phyloP scores from a whole-genome alignment of 305 asterid genomes.

The Caryopteris hybrid region DNA sequence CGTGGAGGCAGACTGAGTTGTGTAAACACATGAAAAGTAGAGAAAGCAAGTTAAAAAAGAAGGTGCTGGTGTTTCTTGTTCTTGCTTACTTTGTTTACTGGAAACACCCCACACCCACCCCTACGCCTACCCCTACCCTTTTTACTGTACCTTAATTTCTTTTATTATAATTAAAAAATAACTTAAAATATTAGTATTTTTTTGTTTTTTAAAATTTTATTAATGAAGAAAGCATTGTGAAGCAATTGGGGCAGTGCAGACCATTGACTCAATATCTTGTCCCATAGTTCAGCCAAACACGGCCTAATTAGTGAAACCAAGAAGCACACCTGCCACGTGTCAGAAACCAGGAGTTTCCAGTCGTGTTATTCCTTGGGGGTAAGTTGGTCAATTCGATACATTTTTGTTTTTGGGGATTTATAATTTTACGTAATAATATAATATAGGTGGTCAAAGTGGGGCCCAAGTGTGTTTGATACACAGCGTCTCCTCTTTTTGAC shows the following conservation, averaged over 20 bases:
- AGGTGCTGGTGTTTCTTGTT: slow-evolving; percentile 40
- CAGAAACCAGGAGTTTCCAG: slow-evolving; percentile 11
- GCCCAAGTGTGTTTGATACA: slow-evolving; percentile 8
- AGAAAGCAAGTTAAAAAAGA: slow-evolving; percentile 54
- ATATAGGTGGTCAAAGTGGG: slow-evolving; percentile 25
- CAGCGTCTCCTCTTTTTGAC: slow-evolving; percentile 51
- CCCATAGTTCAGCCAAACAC: background rate
- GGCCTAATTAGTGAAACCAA: background rate
- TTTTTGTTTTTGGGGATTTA: no score
- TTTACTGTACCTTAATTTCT: slow-evolving; percentile 12
- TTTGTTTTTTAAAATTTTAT: no score
- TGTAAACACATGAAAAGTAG: slow-evolving; percentile 57
- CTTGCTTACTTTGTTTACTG: slow-evolving; percentile 25
- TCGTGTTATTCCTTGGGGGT: slow-evolving; percentile 18
- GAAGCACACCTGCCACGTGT: slow-evolving; percentile 14
- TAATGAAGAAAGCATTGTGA: slow-evolving; percentile 25
- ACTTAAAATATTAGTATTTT: background rate
- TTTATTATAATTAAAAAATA: background rate
- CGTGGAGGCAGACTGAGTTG: slow-evolving; percentile 24
- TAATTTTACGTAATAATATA: no score
- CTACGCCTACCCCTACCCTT: slow-evolving; percentile 15
- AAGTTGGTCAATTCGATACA: slow-evolving; percentile 29
- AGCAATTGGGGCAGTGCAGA: slow-evolving; percentile 23
- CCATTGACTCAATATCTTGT: slow-evolving; percentile 29
- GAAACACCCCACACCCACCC: background rate